phyloP scores from a whole-genome alignment of 2,329 filamentous ascomycete species.

The Dactylellina parvicollis region DNA sequence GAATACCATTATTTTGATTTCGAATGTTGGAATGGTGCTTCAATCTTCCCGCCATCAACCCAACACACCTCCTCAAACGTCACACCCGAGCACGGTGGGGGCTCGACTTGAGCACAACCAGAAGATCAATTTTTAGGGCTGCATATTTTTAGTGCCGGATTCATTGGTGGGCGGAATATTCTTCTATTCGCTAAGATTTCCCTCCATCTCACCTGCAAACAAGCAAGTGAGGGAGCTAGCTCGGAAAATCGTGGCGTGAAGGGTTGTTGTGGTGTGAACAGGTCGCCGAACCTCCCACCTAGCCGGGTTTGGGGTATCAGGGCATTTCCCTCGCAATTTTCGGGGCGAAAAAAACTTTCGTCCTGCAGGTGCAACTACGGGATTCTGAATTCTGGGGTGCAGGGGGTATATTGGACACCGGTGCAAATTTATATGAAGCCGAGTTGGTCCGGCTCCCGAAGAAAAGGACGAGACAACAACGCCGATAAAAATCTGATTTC shows the following conservation, averaged over 20 bases:
- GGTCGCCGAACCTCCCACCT: conserved; percentile 43
- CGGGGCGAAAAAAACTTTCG: conserved; percentile 8
- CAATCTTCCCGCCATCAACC: no score
- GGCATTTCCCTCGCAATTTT: conserved; percentile 28
- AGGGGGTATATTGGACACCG: conserved; percentile 37
- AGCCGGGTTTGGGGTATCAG: conserved; percentile 24
- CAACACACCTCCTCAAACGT: no score
- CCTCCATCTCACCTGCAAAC: conserved; percentile 20
- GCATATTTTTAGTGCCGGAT: conserved; percentile 37
- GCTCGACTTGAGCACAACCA: conserved; percentile 18
- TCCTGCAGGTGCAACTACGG: conserved; percentile 33
- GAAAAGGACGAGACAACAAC: conserved; percentile 3
- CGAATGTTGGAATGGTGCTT: no score
- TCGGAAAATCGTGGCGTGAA: conserved; percentile 29
- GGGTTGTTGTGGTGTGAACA: conserved; percentile 15
- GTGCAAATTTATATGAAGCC: conserved; percentile 20
- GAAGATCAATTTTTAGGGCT: conserved; percentile 40
- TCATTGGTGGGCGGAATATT: conserved; percentile 42
- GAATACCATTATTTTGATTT: no score
- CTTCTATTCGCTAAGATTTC: conserved; percentile 26
- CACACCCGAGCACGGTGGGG: background rate
- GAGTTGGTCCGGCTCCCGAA: background rate
- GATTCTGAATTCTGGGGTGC: conserved; percentile 32
- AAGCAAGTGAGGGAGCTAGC: background rate
- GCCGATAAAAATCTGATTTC: conserved; percentile 36